Evolutionary conservation across 2,329 filamentous ascomycete genomes (phyloP).

Genomic region (Scedosporium apiospermum): DNA sequence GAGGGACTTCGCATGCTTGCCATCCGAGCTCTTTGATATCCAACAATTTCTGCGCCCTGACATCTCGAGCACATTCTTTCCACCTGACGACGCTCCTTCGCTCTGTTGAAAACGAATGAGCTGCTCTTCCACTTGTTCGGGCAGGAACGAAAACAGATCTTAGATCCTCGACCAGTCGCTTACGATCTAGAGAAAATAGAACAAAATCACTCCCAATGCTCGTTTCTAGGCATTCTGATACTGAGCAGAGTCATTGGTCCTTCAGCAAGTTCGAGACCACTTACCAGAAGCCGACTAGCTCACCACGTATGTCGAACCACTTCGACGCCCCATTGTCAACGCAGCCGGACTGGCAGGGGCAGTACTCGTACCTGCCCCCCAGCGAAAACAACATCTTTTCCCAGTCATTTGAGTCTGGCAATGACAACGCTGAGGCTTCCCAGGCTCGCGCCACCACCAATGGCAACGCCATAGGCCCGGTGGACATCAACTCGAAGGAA

Average conservation of each 20-base stretch:
- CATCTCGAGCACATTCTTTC: too few species aligned
- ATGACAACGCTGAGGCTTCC: conserved; percentile 22
- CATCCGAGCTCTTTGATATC: not conserved
- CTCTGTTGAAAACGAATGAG: not conserved
- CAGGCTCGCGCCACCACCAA: conserved; percentile 24
- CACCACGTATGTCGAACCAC: conserved; percentile 48
- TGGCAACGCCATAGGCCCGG: conserved; percentile 28
- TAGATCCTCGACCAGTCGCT: not conserved
- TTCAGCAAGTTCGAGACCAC: conserved; percentile 41
- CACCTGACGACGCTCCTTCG: too few species aligned
- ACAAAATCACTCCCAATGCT: conserved; percentile 36
- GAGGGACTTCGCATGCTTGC: not conserved
- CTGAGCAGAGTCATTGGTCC: conserved; percentile 46
- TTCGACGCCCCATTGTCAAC: conserved; percentile 42
- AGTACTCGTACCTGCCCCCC: conserved; percentile 40
- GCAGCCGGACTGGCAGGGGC: conserved; percentile 47
- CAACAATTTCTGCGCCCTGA: not conserved
- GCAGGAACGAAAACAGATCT: not conserved
- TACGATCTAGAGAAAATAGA: not conserved
- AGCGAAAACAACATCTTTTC: conserved; percentile 34
- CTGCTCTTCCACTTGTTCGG: not conserved
- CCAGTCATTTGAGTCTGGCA: conserved; percentile 33
- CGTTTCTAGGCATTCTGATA: conserved; percentile 43
- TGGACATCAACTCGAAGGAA: conserved; percentile 53
- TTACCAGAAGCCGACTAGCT: conserved; percentile 32